Evolutionary conservation across 352 stramenopile species (phyloP).

Genomic region (Pythium apleroticum): DNA sequence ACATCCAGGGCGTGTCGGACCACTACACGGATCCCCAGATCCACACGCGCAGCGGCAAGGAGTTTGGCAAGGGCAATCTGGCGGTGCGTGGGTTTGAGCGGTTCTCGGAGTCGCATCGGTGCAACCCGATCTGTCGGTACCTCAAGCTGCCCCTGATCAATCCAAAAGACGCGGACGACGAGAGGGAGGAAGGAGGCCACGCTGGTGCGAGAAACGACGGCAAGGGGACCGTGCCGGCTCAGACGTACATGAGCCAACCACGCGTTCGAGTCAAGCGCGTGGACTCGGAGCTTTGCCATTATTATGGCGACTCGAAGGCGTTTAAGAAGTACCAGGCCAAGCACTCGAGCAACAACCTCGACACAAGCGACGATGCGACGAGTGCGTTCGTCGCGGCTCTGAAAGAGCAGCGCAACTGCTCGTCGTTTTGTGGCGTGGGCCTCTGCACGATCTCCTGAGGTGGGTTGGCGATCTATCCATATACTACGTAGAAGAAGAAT

Average conservation of each 20-base stretch:
- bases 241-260: conserved; percentile 71
- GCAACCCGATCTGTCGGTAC: conserved; percentile 82
- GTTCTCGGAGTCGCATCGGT: conserved; percentile 75
- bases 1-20: conserved; percentile 95
- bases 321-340: conserved; percentile 67
- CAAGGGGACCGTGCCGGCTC: conserved; percentile 64
- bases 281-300: conserved; percentile 69
- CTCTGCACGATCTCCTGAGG: conserved; percentile 26
- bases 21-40: conserved; percentile 96
- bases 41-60: conserved; percentile 72
- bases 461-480: background rate
- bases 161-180: conserved; percentile 43
- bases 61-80: conserved; percentile 86
- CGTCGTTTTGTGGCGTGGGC: conserved; percentile 25
- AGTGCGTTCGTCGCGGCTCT: conserved; percentile 24
- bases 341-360: conserved; percentile 35
- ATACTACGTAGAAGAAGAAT: conserved; percentile 7
- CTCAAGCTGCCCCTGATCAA: conserved; percentile 74
- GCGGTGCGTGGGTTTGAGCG: conserved; percentile 64
- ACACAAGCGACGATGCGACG: conserved; percentile 16
- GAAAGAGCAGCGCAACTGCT: conserved; percentile 26
- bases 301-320: conserved; percentile 68
- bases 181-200: conserved; percentile 1
- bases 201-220: conserved; percentile 37
- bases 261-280: conserved; percentile 52